Base-by-base conservation (phyloP, 1,284 basidiomycete species). In the Marasmius fiardii region DNA sequence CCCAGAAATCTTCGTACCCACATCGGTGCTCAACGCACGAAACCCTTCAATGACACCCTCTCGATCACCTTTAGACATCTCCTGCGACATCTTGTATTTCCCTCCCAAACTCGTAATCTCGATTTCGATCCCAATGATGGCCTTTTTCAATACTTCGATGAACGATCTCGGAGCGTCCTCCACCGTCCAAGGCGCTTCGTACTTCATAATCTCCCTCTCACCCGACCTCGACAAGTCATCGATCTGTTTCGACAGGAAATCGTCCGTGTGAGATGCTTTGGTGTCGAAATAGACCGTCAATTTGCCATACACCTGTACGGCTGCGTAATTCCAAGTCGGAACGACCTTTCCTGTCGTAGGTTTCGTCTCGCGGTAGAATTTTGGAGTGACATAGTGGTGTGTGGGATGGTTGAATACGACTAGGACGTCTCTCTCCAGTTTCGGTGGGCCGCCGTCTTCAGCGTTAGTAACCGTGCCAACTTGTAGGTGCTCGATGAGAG, bases 1-100 rank as follows among this genome's bases (percentile, higher is more conserved):
- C 11, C 43, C 56, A 6, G 56, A 33, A 34, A 57, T 26, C 45
- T 28, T 35, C 11, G 18, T 43, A n/a, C 35, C 31, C 12, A 33
- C 28, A 37, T 48, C 45, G 7, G 35, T 50, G 4, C 58, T 63
- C 45, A 66, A 45, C 39, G 18, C 50, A 47, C 61, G 44, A 28
- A 67, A 65, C 1, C 66, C 66, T n/a, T 59, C 51, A 4, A 67
- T 51, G 1, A 64, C 57, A 20, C 65, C 66, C 11, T 60, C 50
- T 28, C 63, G 51, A 56, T 68, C 66, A 2, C 62, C 63, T 24
- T 49, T 49, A 1, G 45, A 26, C 52, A 60, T 21, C 57, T 68
- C 67, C 58, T 68, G 67, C 43, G 60, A 64, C 63, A 68, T 65
- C 58, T 68, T 68, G 51, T 55, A 67, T 57, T 62, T 64, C 18